Evolutionary conservation across 192 early-diverging fungal genomes (phyloP).

Genomic region (Rhizophagus prolifer): DNA sequence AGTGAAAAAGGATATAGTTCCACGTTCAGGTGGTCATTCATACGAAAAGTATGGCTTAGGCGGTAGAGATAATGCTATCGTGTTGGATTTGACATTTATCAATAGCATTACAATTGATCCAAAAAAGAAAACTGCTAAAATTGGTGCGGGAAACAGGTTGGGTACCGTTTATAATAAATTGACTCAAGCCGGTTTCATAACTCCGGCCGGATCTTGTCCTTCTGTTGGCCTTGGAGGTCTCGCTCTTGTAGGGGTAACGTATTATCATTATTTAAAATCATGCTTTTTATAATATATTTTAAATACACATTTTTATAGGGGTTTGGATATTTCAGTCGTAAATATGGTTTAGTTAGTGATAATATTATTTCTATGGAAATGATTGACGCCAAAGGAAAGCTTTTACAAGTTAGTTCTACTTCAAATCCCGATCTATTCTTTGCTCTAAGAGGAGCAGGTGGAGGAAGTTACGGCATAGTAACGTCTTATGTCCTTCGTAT

Average conservation of each 20-base stretch:
- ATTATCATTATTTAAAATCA: not conserved
- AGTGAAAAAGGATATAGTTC: conserved; percentile 30
- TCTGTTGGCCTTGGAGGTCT: conserved; percentile 54
- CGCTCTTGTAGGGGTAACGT: conserved; percentile 39
- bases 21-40: conserved; percentile 54
- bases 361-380: conserved; percentile 38
- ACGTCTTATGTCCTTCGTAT: conserved; percentile 31
- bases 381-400: conserved; percentile 41
- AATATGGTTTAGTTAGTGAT: conserved; percentile 49
- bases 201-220: conserved; percentile 52
- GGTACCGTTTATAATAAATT: conserved; percentile 44
- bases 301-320: conserved; percentile 26
- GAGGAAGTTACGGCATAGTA: conserved; percentile 40
- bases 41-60: conserved; percentile 48
- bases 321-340: conserved; percentile 42
- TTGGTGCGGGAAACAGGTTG: conserved; percentile 48
- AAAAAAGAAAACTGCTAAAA: conserved; percentile 21
- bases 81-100: conserved; percentile 46
- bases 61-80: conserved; percentile 38
- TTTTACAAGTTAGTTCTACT: conserved; percentile 10
- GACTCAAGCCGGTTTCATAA: conserved; percentile 28
- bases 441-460: conserved; percentile 58
- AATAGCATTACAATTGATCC: conserved; percentile 28
- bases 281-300: not conserved
- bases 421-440: conserved; percentile 53